Percentiles rank a stretch among this genome's conserved stretches.
Evolutionary conservation across 306 rosid species (phyloP).

Genomic region (Lathyrus oleraceus): DNA sequence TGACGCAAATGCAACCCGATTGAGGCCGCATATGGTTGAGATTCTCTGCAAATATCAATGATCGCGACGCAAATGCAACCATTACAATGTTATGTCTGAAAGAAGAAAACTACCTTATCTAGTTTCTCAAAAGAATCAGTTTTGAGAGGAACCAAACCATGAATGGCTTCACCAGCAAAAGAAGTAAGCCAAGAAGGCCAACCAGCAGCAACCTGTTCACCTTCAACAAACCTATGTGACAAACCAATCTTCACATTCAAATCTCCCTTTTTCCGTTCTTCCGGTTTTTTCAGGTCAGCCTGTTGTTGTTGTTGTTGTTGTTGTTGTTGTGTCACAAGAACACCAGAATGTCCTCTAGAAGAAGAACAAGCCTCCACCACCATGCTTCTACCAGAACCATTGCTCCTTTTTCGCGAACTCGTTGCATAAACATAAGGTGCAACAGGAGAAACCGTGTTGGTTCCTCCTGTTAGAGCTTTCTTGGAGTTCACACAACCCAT

Average conservation of each 20-base stretch:
- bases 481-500: constrained; percentile 95
- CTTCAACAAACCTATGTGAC: constrained; percentile 58
- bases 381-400: constrained; percentile 35
- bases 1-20: not conserved
- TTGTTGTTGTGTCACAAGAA: not conserved
- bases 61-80: not conserved
- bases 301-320: not conserved
- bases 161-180: constrained; percentile 81
- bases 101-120: constrained; percentile 60
- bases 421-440: not conserved
- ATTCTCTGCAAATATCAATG: not conserved
- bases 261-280: constrained; percentile 41
- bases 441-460: not conserved
- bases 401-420: constrained; percentile 3
- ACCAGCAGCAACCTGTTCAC: constrained; percentile 83
- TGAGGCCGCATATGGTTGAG: not conserved
- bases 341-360: constrained; percentile 38
- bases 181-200: constrained; percentile 96
- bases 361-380: constrained; percentile 10
- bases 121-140: constrained; percentile 83
- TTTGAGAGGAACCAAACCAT: constrained; percentile 85
- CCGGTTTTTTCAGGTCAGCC: constrained; percentile 36
- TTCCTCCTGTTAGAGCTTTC: constrained; percentile 1
- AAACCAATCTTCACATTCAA: constrained; percentile 48
- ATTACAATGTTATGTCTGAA: too few relatives aligned